Base-by-base conservation (phyloP, 1,284 basidiomycete genomes). In the Leucoagaricus sp. region DNA sequence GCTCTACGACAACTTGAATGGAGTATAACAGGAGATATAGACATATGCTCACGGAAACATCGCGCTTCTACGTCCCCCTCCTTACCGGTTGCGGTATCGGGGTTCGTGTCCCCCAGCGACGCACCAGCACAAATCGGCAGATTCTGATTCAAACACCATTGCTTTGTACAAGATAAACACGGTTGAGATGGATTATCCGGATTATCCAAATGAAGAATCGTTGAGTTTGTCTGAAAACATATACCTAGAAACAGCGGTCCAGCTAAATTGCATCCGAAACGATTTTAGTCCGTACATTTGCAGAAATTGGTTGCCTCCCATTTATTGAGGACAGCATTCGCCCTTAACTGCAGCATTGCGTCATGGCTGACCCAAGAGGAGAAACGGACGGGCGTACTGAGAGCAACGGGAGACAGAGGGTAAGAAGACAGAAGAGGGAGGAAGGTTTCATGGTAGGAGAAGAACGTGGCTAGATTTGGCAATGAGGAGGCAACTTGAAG, bases 101-200 rank as follows among this genome's bases (percentile, higher is more conserved):
- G 90, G 72, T 98, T 86, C 34, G 91, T 87, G 65, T 94, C 90
- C 26, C 93, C 94, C 33, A 94, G 75, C 52, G 87, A 81, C 31
- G 95, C 95, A 42, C 90, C 91, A 51, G 84, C 79, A 68, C 95
- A 97, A 52, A 94, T 96, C 6, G 82, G 75, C 28, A 97, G 80
- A 67, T 95, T 94, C 72, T 94, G 95, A 67, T 96, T 94, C 51
- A 96, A 77, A 74, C 95, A 98, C 88, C 94, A 98, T 69, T 95
- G 91, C 65, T 94, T 93, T 9, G 94, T 97, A 70, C 95, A 98
- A 5, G 90, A 89, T 21, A 94, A 76, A 72, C 95, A 98, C 6
- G 94, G 94, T 70, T 96, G 93, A 26, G 83, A 83, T 1, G 92
- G 91, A 64, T 91, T 89, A 65, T 92, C 87, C 7, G 94, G 91